Evolutionary conservation across 2,329 filamentous ascomycete genomes (phyloP), one percentile per base, ranked within the genome.

Genomic region (Ascochyta rabiei): DNA sequence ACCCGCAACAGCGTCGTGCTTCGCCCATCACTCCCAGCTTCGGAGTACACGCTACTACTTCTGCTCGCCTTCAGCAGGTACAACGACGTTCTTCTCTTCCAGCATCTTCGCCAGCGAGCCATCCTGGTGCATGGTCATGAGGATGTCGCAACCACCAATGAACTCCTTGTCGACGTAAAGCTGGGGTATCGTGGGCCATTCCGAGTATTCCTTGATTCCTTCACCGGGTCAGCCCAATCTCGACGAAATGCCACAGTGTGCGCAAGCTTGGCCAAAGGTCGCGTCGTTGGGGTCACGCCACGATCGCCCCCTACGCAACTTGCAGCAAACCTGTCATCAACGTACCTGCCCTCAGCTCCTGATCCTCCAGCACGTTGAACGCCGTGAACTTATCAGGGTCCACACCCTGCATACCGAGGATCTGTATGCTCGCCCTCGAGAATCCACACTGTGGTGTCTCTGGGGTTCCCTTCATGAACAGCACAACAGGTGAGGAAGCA

Each of bases 381-480:
- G 95, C 93, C n/a, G 92, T 90, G 74, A 99, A 99, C 80, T 98
- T 98, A 62, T 84, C 83, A 15, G 95, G 95, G 79, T 98, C 90
- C 59, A 99, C 92, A 61, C 95, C 95, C 79, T 99, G 93, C 69
- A 97, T 79, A 53, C 93, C 91, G 61, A 99, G 82, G 69, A 99
- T 93, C 82, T 98, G 93, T 74, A 99, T 96, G 74, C 86, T 91
- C 49, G 93, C 93, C 68, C 93, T 86, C 55, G 93, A 98, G 82
- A 97, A 99, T 40, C 95, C 95, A 78, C 95, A 99, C 77, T 97
- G 93, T 18, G 95, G 95, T 57, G 86, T 91, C 79, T 97, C 93
- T 54, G 95, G 95, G 1, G 95, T 98, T 56, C 95, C 95, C 82
- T 99, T 99, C 95, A 99, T 99, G 82, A 99, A 99, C 53, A 99